Evolutionary conservation across 768 basidiomycete genomes (phyloP).

Genomic region (Collybia nuda): DNA sequence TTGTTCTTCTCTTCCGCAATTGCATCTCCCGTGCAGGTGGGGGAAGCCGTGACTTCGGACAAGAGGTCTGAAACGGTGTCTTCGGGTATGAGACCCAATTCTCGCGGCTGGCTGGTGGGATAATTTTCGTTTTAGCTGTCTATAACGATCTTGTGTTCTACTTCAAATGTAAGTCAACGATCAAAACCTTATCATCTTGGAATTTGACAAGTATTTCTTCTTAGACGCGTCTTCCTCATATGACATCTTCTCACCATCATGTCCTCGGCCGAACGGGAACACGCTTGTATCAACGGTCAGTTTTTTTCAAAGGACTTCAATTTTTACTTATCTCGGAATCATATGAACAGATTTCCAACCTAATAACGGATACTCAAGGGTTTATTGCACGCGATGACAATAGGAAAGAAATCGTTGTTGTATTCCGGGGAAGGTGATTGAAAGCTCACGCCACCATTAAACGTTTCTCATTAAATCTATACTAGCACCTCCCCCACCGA

Average conservation of each 20-base stretch:
- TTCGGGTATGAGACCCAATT: no score
- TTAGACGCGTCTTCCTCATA: conserved; percentile 31
- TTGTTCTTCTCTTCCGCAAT: no score
- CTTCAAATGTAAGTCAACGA: conserved; percentile 22
- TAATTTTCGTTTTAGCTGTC: conserved; percentile 11
- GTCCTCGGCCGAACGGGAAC: conserved; percentile 24
- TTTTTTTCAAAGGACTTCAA: neutral
- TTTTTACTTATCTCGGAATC: neutral
- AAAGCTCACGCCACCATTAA: conserved; percentile 1
- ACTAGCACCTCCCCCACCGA: conserved; percentile 16
- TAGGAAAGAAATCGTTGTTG: conserved; percentile 37
- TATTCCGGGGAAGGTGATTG: conserved; percentile 37
- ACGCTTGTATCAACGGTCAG: conserved; percentile 14
- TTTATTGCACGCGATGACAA: conserved; percentile 44
- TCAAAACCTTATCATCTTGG: neutral
- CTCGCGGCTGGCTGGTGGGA: no score
- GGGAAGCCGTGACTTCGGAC: no score
- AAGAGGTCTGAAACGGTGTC: no score
- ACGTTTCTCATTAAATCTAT: neutral
- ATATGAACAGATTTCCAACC: conserved; percentile 30
- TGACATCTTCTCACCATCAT: conserved; percentile 5
- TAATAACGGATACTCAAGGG: conserved; percentile 39
- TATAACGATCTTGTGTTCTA: conserved; percentile 32
- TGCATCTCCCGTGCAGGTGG: no score
- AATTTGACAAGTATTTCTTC: neutral